Evolutionary conservation across 179 eudicot species (phyloP).

Genomic region (Kewa caespitosa): DNA sequence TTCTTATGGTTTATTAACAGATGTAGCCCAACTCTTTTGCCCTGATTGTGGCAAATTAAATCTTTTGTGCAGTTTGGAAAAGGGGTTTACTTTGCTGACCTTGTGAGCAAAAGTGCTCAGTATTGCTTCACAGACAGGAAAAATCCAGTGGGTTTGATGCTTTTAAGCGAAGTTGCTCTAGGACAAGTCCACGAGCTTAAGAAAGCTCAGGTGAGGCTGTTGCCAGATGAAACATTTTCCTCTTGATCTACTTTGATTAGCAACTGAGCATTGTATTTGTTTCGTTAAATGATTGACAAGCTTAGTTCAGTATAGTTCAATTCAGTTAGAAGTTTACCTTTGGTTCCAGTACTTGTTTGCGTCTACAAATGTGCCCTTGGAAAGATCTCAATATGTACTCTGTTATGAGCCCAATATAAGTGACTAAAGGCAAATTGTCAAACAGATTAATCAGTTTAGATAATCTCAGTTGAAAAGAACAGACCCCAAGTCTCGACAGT

Average conservation of each 20-base stretch:
- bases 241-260: not conserved
- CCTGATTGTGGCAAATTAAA: not conserved
- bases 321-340: no score
- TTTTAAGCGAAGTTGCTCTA: conserved; percentile 94
- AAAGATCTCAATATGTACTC: no score
- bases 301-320: not conserved
- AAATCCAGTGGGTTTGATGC: conserved; percentile 93
- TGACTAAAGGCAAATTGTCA: no score
- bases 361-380: no score
- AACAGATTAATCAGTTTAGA: no score
- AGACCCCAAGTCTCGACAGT: no score
- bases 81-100: conserved; percentile 96
- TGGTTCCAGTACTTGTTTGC: no score
- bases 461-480: no score
- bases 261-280: no score
- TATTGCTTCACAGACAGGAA: conserved; percentile 84
- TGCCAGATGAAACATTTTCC: not conserved
- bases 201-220: conserved; percentile 61
- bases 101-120: conserved; percentile 99
- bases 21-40: not conserved
- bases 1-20: not conserved
- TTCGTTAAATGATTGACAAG: not conserved
- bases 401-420: no score
- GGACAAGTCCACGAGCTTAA: conserved; percentile 85
- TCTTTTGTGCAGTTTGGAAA: conserved; percentile 79